These are phyloP conservation scores for Mrakia hoshinonis DNA, from an alignment of 768 basidiomycete genomes.

Conservation along the genomic window DNA sequence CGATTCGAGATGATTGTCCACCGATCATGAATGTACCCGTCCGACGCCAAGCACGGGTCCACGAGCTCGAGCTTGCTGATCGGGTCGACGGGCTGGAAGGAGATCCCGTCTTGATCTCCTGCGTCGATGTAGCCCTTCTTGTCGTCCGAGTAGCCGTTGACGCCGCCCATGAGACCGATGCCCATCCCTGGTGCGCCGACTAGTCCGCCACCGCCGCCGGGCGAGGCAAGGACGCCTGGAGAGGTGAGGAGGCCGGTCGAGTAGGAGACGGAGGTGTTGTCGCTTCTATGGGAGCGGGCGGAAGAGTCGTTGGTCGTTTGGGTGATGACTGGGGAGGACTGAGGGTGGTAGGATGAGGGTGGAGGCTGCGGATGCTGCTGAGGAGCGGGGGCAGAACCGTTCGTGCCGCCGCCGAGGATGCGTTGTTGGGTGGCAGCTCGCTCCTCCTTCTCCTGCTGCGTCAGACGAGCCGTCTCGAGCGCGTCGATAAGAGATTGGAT, in stretches of 20 bases:
- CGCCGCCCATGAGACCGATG: background rate
- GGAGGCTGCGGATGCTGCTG: background rate
- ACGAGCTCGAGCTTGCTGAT: conserved; percentile 27
- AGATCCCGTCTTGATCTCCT: conserved; percentile 20
- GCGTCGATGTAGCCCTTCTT: conserved; percentile 17
- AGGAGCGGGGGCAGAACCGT: background rate
- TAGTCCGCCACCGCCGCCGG: background rate
- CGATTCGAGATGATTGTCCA: conserved; percentile 13
- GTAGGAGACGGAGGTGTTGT: conserved; percentile 11
- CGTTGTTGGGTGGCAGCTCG: conserved; percentile 7
- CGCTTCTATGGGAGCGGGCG: conserved; percentile 8
- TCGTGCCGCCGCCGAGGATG: background rate
- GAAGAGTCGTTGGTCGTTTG: conserved; percentile 3
- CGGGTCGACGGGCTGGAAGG: conserved; percentile 26
- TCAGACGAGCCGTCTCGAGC: conserved; percentile 18
- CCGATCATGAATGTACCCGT: conserved; percentile 27
- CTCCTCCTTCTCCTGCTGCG: conserved; percentile 21
- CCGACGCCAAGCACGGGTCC: conserved; percentile 23
- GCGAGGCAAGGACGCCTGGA: background rate
- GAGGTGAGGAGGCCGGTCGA: background rate
- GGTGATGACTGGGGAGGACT: background rate
- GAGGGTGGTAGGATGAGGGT: background rate
- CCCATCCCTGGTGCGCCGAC: conserved; percentile 6
- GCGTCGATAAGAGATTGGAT: conserved; percentile 29
- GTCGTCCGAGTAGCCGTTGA: conserved; percentile 5